phyloP scores from a whole-genome alignment of 768 basidiomycete genomes.

The Mycena polygramma region DNA sequence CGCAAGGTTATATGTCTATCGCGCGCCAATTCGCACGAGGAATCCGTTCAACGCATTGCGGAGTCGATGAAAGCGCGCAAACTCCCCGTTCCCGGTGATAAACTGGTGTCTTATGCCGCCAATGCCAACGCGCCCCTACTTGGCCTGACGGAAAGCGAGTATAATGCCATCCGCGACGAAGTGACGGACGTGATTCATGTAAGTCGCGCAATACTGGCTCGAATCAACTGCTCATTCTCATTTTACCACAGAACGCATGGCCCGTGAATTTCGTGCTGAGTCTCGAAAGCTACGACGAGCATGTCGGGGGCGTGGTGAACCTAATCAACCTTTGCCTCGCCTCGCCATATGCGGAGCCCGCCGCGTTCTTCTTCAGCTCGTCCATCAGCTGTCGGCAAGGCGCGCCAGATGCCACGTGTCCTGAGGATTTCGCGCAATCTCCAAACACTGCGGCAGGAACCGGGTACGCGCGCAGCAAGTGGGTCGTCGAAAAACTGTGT shows the following conservation, averaged over 20 bases:
- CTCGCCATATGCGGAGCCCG: conserved; percentile 47
- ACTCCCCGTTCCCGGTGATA: conserved; percentile 40
- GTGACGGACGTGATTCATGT: conserved; percentile 64
- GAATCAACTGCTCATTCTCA: background rate
- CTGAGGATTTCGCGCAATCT: conserved; percentile 50
- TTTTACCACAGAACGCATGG: conserved; percentile 62
- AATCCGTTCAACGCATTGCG: conserved; percentile 55
- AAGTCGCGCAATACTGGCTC: conserved; percentile 19
- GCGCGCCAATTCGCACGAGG: conserved; percentile 59
- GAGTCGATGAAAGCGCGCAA: conserved; percentile 57
- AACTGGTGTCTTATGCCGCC: conserved; percentile 57
- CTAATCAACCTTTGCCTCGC: conserved; percentile 62
- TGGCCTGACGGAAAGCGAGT: conserved; percentile 54
- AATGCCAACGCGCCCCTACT: conserved; percentile 56
- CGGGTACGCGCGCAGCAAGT: conserved; percentile 59
- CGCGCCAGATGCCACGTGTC: conserved; percentile 45
- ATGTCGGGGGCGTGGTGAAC: conserved; percentile 64
- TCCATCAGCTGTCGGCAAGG: conserved; percentile 57
- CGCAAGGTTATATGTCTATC: conserved; percentile 63
- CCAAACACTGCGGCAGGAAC: conserved; percentile 52
- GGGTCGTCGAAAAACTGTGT: conserved; percentile 67
- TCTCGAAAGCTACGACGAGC: conserved; percentile 53
- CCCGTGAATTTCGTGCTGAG: conserved; percentile 67
- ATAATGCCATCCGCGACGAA: conserved; percentile 48
- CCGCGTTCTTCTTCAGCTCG: conserved; percentile 66